Evolutionary conservation across 2,329 filamentous ascomycete species (phyloP), one percentile per base, ranked within the genome.

Genomic region (Plectosphaerella plurivora): DNA sequence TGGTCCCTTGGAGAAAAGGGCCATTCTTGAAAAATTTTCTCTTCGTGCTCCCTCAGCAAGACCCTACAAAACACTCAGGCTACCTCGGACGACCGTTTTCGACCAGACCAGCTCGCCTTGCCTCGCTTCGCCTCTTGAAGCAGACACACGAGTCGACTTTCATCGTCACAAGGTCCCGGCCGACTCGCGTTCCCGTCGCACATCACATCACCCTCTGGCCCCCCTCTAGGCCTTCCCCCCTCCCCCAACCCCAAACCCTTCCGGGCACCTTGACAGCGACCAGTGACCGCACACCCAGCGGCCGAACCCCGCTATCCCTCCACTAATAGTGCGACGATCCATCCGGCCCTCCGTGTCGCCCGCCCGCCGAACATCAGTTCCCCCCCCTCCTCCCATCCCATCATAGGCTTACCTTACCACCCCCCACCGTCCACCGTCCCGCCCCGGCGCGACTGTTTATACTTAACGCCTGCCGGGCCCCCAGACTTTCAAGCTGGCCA

Each of bases 391-490:
- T 22, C 22, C 22, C 22, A 22, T 33, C 52, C 52, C 52, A 36
- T 45, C 25, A 51, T 41, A 50, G 53, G 50, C 50, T 35, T 53
- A 44, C 15, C 22, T 24, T 36, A 51, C 47, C 28, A 33, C 28
- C 28, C 28, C 28, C 22, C 22, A 22, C 22, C 50, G 47, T 53
- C 50, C 50, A 33, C 28, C 28, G 28, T 33, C 28, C 28, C 28
- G 28, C 28, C 28, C 28, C 28, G 28, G 28, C 28, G 28, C 28
- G 28, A 4, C 28, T 33, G 28, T 33, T 33, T 33, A 51, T 44
- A 51, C 33, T 41, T 49, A 52, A 57, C 49, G 46, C 47, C 52
- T 49, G 49, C 49, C 53, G 51, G 49, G 35, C 51, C 50, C 50
- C 48, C 53, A 49, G 24, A 33, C 22, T 36, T 36, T 41, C 46